Evolutionary conservation across 768 basidiomycete genomes (phyloP).

Genomic region (Leucogyrophana mollusca): DNA sequence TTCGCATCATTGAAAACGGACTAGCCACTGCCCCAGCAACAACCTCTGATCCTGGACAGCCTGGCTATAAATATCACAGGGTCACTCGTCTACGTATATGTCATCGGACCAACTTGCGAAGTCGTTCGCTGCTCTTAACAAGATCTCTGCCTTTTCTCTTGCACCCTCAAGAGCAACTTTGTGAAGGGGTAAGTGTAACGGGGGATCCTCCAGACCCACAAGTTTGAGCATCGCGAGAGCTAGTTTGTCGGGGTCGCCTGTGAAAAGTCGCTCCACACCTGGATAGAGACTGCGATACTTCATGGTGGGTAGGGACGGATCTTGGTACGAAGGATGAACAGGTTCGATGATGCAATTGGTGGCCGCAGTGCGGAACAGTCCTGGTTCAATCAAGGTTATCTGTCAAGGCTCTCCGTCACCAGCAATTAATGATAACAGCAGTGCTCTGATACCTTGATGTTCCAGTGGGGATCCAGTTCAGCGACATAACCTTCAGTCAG

Average conservation of each 20-base stretch:
- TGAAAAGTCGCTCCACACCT: conserved; percentile 14
- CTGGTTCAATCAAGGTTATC: conserved; percentile 22
- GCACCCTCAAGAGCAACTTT: conserved; percentile 18
- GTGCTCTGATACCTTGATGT: conserved; percentile 28
- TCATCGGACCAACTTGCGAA: conserved; percentile 21
- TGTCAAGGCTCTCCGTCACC: conserved; percentile 4
- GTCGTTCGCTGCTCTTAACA: conserved; percentile 20
- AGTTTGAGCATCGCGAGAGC: conserved; percentile 16
- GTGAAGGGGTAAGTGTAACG: conserved; percentile 22
- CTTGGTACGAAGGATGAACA: conserved; percentile 14
- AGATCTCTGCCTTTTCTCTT: conserved; percentile 17
- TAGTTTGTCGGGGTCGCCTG: conserved; percentile 24
- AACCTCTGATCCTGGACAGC: background rate
- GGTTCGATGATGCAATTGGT: conserved; percentile 11
- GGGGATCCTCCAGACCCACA: conserved; percentile 12
- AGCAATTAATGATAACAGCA: background rate
- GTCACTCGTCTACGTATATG: conserved; percentile 15
- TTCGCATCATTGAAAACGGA: too few species aligned
- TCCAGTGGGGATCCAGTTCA: conserved; percentile 35
- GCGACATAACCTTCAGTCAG: conserved; percentile 27
- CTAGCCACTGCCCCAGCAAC: background rate
- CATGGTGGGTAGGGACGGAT: conserved; percentile 24
- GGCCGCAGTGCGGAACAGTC: conserved; percentile 21
- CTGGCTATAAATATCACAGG: too few species aligned
- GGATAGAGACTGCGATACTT: conserved; percentile 19